phyloP scores from a whole-genome alignment of 192 early-diverging fungal species.

The Entrophospora sp. region DNA sequence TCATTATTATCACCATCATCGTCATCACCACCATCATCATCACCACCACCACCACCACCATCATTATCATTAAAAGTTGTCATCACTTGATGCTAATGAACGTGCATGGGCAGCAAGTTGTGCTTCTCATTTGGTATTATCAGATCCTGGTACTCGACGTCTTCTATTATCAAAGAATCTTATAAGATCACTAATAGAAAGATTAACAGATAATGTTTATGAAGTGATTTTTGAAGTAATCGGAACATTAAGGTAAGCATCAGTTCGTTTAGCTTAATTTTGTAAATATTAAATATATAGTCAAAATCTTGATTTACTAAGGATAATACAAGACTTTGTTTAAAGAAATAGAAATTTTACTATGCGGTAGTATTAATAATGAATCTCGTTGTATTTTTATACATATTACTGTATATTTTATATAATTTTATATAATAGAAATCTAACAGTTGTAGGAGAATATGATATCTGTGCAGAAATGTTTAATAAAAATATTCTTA shows the following conservation, averaged over 20 bases:
- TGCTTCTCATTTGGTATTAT: constrained; percentile 68
- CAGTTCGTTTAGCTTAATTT: not conserved
- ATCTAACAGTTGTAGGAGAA: constrained; percentile 46
- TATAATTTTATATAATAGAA: constrained; percentile 29
- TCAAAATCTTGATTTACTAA: too few relatives aligned
- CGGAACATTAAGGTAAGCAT: constrained; percentile 55
- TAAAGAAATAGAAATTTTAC: too few relatives aligned
- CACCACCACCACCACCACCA: too few relatives aligned
- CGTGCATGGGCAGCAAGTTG: constrained; percentile 84
- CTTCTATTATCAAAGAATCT: constrained; percentile 68
- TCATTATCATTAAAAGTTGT: constrained; percentile 38
- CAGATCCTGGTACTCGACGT: constrained; percentile 53
- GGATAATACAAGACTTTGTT: too few relatives aligned
- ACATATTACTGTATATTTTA: too few relatives aligned
- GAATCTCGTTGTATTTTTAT: too few relatives aligned
- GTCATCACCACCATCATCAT: too few relatives aligned
- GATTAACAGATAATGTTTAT: constrained; percentile 59
- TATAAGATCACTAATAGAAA: constrained; percentile 55
- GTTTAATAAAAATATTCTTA: constrained; percentile 45
- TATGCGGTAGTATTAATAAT: not conserved
- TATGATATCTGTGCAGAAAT: constrained; percentile 50
- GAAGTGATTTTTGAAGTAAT: constrained; percentile 66
- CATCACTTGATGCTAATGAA: constrained; percentile 59
- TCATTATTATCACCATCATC: not conserved
- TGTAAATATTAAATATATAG: too few relatives aligned